Evolutionary conservation across 352 stramenopile species (phyloP).

Genomic region (Pythium brachiatum): DNA sequence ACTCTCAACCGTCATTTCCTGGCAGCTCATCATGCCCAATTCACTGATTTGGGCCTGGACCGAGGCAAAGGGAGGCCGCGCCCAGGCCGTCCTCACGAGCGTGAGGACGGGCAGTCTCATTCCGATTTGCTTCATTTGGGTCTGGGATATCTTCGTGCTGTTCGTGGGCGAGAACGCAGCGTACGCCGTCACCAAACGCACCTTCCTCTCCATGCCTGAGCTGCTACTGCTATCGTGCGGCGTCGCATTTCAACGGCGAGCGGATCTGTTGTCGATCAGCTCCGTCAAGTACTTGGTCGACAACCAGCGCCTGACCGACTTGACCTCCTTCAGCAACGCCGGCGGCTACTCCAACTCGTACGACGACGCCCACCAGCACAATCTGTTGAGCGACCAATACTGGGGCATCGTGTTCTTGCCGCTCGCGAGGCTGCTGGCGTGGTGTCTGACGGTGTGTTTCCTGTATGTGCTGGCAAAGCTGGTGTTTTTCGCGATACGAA

Average conservation of each 20-base stretch:
- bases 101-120: neutral
- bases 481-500: neutral
- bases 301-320: slow-evolving; percentile 1
- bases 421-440: neutral
- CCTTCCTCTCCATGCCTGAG: slow-evolving; percentile 3
- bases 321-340: neutral
- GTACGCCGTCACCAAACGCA: slow-evolving; percentile 6
- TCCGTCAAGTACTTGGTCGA: slow-evolving; percentile 1
- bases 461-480: slow-evolving; percentile 5
- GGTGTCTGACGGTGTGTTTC: neutral
- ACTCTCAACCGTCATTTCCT: slow-evolving; percentile 8
- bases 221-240: neutral
- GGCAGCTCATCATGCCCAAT: slow-evolving; percentile 21
- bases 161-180: neutral
- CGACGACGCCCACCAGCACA: neutral
- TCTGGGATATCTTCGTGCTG: slow-evolving; percentile 8
- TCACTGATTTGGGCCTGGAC: slow-evolving; percentile 19
- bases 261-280: slow-evolving; percentile 7
- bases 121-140: slow-evolving; percentile 6
- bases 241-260: neutral
- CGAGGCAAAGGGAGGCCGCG: neutral
- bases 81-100: slow-evolving; percentile 4
- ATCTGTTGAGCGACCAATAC: neutral
- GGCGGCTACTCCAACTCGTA: slow-evolving; percentile 4
- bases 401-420: slow-evolving; percentile 6